These are phyloP conservation scores for Phytophthora capsici DNA, from an alignment of 352 stramenopile genomes.

Conservation along the genomic window DNA sequence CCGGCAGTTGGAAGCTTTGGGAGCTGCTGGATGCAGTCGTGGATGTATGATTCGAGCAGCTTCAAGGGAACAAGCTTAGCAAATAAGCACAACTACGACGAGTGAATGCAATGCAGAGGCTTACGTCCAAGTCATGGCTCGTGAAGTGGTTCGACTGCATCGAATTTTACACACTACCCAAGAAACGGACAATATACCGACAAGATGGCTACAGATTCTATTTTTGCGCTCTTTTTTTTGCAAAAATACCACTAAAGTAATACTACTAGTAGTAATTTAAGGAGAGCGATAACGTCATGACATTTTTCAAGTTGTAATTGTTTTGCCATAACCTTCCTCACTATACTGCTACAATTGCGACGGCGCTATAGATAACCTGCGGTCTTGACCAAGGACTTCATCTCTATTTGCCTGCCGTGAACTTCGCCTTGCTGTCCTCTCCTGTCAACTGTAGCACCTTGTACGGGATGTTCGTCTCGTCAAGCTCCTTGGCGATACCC, in stretches of 20 bases:
- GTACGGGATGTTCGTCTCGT: constrained; percentile 89
- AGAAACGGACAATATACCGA: background rate
- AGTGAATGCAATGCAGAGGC: background rate
- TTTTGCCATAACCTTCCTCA: constrained; percentile 20
- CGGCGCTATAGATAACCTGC: constrained; percentile 28
- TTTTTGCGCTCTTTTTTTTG: constrained; percentile 35
- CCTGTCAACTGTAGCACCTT: constrained; percentile 84
- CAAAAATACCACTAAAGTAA: too few species aligned
- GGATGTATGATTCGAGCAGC: constrained; percentile 66
- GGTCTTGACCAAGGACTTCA: too few species aligned
- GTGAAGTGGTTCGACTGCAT: constrained; percentile 55
- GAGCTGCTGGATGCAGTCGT: constrained; percentile 57
- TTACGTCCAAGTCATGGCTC: constrained; percentile 55
- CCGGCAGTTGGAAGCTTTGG: constrained; percentile 39
- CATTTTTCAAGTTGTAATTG: background rate
- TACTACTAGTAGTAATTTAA: too few species aligned
- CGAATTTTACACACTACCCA: background rate
- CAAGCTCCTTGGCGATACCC: constrained; percentile 81
- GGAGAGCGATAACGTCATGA: too few species aligned
- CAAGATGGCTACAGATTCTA: too few species aligned
- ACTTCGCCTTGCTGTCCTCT: constrained; percentile 61
- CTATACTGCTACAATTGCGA: constrained; percentile 33
- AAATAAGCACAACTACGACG: background rate
- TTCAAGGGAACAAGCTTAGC: constrained; percentile 12
- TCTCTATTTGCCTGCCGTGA: constrained; percentile 33